Evolutionary conservation across 2,329 filamentous ascomycete genomes (phyloP), one percentile per base, ranked within the genome.

Genomic region (Diaporthe australafricana): DNA sequence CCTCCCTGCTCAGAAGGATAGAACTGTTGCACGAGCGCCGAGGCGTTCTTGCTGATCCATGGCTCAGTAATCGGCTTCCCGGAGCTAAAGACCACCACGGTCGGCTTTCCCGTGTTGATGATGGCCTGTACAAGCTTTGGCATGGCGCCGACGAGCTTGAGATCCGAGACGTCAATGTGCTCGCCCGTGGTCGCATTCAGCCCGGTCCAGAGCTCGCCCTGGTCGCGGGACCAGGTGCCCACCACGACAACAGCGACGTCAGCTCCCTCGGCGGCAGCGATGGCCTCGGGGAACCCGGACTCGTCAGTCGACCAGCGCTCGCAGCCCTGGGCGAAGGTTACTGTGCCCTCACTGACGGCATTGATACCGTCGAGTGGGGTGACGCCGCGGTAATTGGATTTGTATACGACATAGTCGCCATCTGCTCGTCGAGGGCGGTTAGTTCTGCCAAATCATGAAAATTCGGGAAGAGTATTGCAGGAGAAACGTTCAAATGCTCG

Each of bases 101-200:
- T 93, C 3, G 91, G 91, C 72, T 88, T 90, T 50, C 89, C 90
- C 0, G 91, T 93, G 71, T 89, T 87, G 73, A 92, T 88, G 77
- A 94, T 88, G 27, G 91, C 91, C 76, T 87, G 84, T 62, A 93
- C 89, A 1, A 94, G 88, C 12, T 87, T 86, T 2, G 87, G 87
- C 87, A 93, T 92, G 27, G 92, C 92, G 3, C 92, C 92, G 16
- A 94, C 90, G 12, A 94, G 89, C 71, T 89, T 87, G 22, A 94
- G 86, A 66, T 84, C 85, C 70, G 88, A 83, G 1, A 90, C 84
- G 75, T 94, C 92, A 60, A 94, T 89, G 77, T 94, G 91, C 78
- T 94, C 92, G 65, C 92, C 92, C 0, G 92, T 94, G 1, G 92
- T 94, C 35, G 91, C 92, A 75, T 94, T 94, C 3, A 93, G 79